Percentiles rank a stretch among this genome's conserved stretches.
phyloP scores from a whole-genome alignment of 2,329 filamentous ascomycete species.

The Trichoderma sp. region DNA sequence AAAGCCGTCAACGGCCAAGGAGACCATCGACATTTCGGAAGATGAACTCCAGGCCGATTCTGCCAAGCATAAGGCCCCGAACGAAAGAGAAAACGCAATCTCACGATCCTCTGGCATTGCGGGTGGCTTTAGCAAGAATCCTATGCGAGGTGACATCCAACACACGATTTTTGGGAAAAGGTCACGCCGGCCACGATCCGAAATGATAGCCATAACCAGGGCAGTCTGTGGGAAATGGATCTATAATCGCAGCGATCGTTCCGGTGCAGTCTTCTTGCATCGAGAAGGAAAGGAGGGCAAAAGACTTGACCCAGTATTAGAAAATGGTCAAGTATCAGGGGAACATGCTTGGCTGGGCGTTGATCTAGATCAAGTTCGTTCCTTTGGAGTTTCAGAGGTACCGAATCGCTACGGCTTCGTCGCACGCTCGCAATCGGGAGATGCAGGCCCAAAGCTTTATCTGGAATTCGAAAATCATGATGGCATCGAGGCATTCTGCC shows the following conservation, averaged over 20 bases:
- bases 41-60: slow-evolving; percentile 33
- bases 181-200: neutral
- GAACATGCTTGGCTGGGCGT: slow-evolving; percentile 29
- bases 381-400: slow-evolving; percentile 23
- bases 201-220: slow-evolving; percentile 23
- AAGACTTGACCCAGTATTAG: slow-evolving; percentile 13
- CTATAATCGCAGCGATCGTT: slow-evolving; percentile 3
- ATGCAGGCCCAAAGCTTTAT: slow-evolving; percentile 21
- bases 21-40: slow-evolving; percentile 30
- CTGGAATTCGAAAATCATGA: slow-evolving; percentile 27
- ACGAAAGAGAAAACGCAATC: neutral
- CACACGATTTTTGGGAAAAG: slow-evolving; percentile 25
- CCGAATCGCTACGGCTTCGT: slow-evolving; percentile 28
- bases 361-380: slow-evolving; percentile 22
- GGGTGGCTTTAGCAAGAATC: neutral
- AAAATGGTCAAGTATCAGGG: neutral
- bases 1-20: neutral
- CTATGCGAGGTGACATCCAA: slow-evolving; percentile 33
- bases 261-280: neutral
- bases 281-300: neutral
- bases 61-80: neutral
- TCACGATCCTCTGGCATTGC: neutral
- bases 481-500: neutral
- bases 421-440: slow-evolving; percentile 25
- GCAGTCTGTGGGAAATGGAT: slow-evolving; percentile 31